A percentile compares a stretch with the other conserved stretches of the same genome.
phyloP scores from a whole-genome alignment of 139 green algal species.

The Pycnococcus provasolii region DNA sequence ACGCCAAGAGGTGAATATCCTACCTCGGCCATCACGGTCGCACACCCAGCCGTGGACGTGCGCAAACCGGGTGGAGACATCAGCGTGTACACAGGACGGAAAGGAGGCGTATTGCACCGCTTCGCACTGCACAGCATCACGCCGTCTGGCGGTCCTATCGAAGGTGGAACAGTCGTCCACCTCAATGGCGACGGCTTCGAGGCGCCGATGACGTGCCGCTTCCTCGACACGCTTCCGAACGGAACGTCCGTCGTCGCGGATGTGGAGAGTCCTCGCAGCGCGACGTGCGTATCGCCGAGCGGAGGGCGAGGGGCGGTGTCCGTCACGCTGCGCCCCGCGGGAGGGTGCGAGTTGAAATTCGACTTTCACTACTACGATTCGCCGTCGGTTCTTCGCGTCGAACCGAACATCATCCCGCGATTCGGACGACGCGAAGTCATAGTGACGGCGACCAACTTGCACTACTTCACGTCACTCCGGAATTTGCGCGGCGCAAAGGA shows the following conservation, averaged over 20 bases:
- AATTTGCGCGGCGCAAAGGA: no score
- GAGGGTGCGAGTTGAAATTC: not conserved
- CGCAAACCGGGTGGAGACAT: not conserved
- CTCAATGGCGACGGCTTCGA: not conserved
- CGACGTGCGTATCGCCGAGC: not conserved
- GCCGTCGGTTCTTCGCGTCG: not conserved
- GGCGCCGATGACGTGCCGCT: conserved; percentile 2
- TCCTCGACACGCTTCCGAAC: not conserved
- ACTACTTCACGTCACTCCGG: not conserved
- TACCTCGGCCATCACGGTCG: not conserved
- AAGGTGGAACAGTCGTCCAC: not conserved
- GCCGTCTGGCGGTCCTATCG: not conserved
- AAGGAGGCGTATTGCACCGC: not conserved
- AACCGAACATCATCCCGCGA: not conserved
- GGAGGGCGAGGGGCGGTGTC: not conserved
- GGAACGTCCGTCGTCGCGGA: not conserved
- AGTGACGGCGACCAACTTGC: not conserved
- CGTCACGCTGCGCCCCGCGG: not conserved
- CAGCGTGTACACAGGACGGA: not conserved
- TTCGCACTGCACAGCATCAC: not conserved
- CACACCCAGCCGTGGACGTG: no score
- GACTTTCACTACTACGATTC: not conserved
- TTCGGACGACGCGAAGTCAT: not conserved
- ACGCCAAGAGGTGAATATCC: not conserved
- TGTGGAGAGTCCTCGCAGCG: not conserved